Evolutionary conservation across 495 filamentous ascomycete species (phyloP).

Genomic region (Neurospora sp.): DNA sequence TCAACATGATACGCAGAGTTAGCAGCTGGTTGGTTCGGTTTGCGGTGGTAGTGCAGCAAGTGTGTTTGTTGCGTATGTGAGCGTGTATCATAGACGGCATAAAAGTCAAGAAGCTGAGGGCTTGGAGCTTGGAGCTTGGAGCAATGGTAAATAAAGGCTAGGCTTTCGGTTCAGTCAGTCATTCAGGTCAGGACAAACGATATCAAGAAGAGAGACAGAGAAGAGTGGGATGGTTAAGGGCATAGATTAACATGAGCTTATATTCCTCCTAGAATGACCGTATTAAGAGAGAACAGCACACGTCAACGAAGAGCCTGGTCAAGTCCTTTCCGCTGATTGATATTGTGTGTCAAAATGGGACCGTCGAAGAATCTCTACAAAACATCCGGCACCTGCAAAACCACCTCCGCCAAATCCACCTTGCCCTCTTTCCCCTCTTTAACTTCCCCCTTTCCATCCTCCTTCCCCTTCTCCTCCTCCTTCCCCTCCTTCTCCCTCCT

Average conservation of each 20-base stretch:
- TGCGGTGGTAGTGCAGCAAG: not conserved
- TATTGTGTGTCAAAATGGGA: not conserved
- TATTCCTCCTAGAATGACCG: not conserved
- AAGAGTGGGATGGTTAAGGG: not conserved
- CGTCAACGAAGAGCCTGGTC: not conserved
- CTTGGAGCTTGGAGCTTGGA: not conserved
- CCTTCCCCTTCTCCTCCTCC: constrained; percentile 3
- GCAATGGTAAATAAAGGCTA: not conserved
- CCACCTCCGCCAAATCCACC: constrained; percentile 2
- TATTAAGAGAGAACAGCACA: not conserved
- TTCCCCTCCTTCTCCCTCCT: not conserved
- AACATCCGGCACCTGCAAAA: constrained; percentile 8
- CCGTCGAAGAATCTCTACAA: not conserved
- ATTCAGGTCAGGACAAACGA: not conserved
- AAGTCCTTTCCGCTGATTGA: not conserved
- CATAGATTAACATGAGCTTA: not conserved
- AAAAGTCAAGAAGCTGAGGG: not conserved
- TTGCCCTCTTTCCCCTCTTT: constrained; percentile 12
- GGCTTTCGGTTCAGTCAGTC: not conserved
- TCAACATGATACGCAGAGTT: not conserved
- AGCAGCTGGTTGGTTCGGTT: not conserved
- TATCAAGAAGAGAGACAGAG: not conserved
- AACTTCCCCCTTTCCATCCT: not conserved
- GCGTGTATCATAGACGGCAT: not conserved
- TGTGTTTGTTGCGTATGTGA: not conserved